Evolutionary conservation across 2,329 filamentous ascomycete genomes (phyloP), one percentile per base, ranked within the genome.

Genomic region (Epichloe sylvatica): DNA sequence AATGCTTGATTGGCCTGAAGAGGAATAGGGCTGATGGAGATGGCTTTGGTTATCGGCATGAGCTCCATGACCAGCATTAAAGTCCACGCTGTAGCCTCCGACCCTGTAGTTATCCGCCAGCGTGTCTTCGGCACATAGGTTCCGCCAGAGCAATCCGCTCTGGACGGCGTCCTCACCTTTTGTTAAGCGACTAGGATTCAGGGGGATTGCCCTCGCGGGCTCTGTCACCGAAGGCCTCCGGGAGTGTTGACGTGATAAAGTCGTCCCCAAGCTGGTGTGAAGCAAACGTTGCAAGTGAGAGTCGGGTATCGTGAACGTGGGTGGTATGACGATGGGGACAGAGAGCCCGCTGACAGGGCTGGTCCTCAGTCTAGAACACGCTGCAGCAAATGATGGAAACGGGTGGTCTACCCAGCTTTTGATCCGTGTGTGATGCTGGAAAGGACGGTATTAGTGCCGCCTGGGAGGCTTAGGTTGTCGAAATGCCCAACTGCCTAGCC

Each of bases 131-230:
- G 77, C 77, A 69, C 80, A 84, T 84, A 76, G 79, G 78, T 79
- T 76, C 79, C 79, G 80, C 81, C 81, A 84, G 81, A 84, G 80
- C 81, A 75, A 76, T 70, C 72, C 80, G 80, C 81, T 78, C 81
- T 81, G 78, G 79, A 81, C 80, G 80, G 76, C 74, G 76, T 76
- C 78, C 73, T 77, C 73, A 68, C 67, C 75, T 71, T 76, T 76
- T 63, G 78, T 72, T 64, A 76, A 75, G 68, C 77, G 70, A 74
- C 77, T 77, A 72, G 71, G 72, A 65, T 47, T 68, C 63, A 62
- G 34, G n/a, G n/a, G 65, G 64, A 67, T 68, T 68, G 73, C 75
- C 75, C 73, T 73, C 67, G 63, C 66, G 72, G 75, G 74, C 74
- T 73, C 67, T 64, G 63, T 65, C 64, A 65, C 63, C 51, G 55